Base-by-base conservation (phyloP, 768 basidiomycete genomes). In the Xerocomellus chrysenteron region DNA sequence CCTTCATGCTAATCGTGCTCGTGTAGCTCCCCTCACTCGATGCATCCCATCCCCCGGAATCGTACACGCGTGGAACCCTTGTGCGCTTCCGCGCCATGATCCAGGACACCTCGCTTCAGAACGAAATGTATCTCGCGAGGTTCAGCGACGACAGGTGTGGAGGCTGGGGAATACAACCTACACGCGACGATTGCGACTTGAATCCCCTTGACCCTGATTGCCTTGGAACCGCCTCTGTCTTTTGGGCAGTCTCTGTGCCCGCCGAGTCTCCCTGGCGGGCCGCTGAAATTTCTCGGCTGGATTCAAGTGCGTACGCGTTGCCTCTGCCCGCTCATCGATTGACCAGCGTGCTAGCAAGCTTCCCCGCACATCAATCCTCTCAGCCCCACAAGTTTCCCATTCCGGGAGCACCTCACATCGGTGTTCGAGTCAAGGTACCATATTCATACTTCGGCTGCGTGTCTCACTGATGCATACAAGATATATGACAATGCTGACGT, bases 191-290 rank as follows among this genome's bases (percentile, higher is more conserved):
- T 28, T 30, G 50, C 41, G 49, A 46, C 43, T 43, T 30, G 44
- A 43, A 60, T 8, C 12, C 28, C 19, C 60, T 83, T 39, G 75
- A 82, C 42, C 80, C 82, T 55, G 68, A 74, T 30, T 67, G 80
- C 62, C 75, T 92, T n/a, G 75, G 77, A 55, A 88, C 91, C 56
- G 81, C 82, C 66, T 78, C 72, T 19, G 74, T 84, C 19, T 50
- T 90, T 10, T 94, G 92, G 92, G 86, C 84, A 1, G 83, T 89
- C 30, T 84, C 78, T 54, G 79, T 93, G 8, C 91, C 91, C 2
- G 87, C 85, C 24, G 79, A 90, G 65, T 78, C 80, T 46, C 54
- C 70, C 0, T 92, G 90, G 88, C 79, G 76, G 57, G 58, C 69
- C 17, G 66, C 70, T 3, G 70, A 73, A 51, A 59, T 71, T 14